A percentile compares a stretch with the other conserved stretches of the same genome.
Evolutionary conservation across 345 rosid genomes (phyloP).

Genomic region (Salix dunnii): DNA sequence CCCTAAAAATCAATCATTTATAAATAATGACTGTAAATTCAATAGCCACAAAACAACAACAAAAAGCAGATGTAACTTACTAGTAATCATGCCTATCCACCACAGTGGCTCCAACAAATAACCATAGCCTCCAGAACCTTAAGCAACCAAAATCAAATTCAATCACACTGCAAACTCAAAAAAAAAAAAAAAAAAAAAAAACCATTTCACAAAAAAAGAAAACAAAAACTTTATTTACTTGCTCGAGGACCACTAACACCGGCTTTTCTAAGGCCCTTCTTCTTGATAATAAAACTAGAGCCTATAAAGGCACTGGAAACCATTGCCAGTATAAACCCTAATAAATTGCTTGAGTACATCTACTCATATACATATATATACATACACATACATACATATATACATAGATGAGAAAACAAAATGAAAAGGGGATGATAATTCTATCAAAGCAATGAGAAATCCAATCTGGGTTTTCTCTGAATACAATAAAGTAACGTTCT

Average conservation of each 20-base stretch:
- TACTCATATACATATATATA: constrained; percentile 13
- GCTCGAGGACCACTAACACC: constrained; percentile 66
- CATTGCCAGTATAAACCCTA: constrained; percentile 60
- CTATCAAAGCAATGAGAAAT: background rate
- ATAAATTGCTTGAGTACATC: constrained; percentile 71
- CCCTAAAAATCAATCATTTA: background rate
- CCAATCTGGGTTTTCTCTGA: background rate
- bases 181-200: background rate
- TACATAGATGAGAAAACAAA: background rate
- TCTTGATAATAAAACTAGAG: constrained; percentile 82
- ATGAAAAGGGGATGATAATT: background rate
- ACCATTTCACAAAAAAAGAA: background rate
- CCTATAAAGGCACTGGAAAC: constrained; percentile 77
- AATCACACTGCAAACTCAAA: background rate
- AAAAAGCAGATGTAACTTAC: constrained; percentile 38
- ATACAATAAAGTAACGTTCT: background rate
- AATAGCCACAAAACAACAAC: background rate
- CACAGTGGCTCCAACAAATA: constrained; percentile 77
- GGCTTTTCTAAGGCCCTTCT: constrained; percentile 68
- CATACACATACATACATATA: background rate
- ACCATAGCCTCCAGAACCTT: constrained; percentile 77
- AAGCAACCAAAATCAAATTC: background rate
- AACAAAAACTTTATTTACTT: constrained; percentile 20
- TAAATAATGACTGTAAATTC: background rate
- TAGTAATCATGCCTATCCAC: constrained; percentile 87